These are phyloP conservation scores for Vachellia collinsii DNA, from an alignment of 306 rosid species.

Conservation along the genomic window DNA sequence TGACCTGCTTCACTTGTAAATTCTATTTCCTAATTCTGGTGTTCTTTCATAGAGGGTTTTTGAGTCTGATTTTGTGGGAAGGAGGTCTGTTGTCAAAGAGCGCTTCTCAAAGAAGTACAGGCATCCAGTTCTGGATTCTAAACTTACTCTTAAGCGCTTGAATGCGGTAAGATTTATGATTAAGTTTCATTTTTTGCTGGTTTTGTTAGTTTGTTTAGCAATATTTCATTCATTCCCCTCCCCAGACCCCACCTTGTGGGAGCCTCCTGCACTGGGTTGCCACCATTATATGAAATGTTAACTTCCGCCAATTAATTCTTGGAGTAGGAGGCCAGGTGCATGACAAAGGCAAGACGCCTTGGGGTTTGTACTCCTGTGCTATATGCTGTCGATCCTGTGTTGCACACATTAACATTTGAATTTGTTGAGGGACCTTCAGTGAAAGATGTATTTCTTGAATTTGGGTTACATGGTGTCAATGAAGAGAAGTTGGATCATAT, in stretches of 20 bases:
- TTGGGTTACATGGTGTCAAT: conserved; percentile 51
- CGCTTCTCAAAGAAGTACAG: conserved; percentile 90
- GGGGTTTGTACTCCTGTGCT: conserved; percentile 79
- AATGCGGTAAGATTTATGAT: conserved; percentile 60
- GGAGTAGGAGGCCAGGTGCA: conserved; percentile 92
- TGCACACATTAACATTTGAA: conserved; percentile 76
- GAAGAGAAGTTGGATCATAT: conserved; percentile 56
- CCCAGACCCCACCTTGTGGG: no score
- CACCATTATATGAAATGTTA: conserved; percentile 17
- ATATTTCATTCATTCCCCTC: neutral
- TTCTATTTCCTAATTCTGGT: conserved; percentile 8
- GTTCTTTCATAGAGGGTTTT: conserved; percentile 66
- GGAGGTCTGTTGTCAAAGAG: conserved; percentile 77
- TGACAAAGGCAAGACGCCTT: conserved; percentile 86
- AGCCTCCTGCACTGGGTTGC: no score
- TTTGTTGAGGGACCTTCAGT: conserved; percentile 74
- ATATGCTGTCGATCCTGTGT: conserved; percentile 65
- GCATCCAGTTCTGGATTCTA: conserved; percentile 89
- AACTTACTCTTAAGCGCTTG: conserved; percentile 77
- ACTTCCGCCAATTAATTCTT: conserved; percentile 7
- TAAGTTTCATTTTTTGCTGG: neutral
- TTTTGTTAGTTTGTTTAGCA: neutral
- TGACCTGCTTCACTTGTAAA: conserved; percentile 12
- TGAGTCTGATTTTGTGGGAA: conserved; percentile 80
- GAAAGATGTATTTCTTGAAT: conserved; percentile 74